Conservation (phyloP, 2,329 filamentous ascomycete genomes). For the Pseudogymnoascus pannorum region DNA sequence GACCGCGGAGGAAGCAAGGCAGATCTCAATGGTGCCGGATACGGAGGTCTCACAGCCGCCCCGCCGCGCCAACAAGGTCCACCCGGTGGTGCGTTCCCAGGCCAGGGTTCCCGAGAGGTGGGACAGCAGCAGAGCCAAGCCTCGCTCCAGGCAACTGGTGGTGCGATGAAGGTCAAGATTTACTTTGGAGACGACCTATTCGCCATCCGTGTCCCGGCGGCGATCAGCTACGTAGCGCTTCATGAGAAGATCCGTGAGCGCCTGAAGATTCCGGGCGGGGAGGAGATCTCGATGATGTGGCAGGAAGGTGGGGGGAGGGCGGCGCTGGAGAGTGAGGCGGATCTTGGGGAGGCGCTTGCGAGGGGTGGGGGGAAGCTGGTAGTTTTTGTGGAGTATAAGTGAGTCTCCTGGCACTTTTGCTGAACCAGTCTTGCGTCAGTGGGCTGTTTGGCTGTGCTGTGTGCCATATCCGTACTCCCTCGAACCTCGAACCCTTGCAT, state of each 20-base stretch:
- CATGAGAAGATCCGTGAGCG: conserved; percentile 80
- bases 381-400: conserved; percentile 1
- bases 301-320: conserved; percentile 56
- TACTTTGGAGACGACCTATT: conserved; percentile 90
- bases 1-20: conserved; percentile 57
- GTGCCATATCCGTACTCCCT: too few relatives aligned
- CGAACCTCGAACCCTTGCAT: too few relatives aligned
- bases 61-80: conserved; percentile 31
- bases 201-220: conserved; percentile 77
- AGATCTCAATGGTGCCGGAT: conserved; percentile 52
- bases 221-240: conserved; percentile 70
- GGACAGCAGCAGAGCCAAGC: conserved; percentile 20
- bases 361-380: not conserved
- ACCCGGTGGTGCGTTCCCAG: not conserved
- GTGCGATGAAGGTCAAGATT: conserved; percentile 84
- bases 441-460: too few relatives aligned
- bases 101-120: not conserved
- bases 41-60: conserved; percentile 46
- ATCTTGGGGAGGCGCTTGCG: not conserved
- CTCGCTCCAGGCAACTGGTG: conserved; percentile 37
- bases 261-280: conserved; percentile 61
- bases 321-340: not conserved
- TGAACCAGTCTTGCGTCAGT: too few relatives aligned
- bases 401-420: too few relatives aligned
- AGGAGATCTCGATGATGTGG: conserved; percentile 75